phyloP scores from a whole-genome alignment of 2,329 filamentous ascomycete genomes.

The Neurospora crassa region DNA sequence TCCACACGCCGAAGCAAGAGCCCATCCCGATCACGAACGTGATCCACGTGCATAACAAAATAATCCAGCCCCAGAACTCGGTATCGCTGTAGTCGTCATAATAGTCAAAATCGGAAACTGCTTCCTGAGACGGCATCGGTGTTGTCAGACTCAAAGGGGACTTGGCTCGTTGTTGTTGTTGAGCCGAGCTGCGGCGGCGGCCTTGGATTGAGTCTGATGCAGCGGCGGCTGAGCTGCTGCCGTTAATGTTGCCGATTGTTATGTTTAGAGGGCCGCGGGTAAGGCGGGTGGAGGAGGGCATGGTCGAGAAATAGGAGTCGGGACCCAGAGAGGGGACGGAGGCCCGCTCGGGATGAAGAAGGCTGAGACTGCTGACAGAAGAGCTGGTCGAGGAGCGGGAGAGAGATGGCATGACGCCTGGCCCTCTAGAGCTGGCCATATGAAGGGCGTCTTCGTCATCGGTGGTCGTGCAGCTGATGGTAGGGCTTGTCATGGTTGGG shows the following conservation, averaged over 20 bases:
- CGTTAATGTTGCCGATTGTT: neutral
- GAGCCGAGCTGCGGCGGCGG: slow-evolving; percentile 33
- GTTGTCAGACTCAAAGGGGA: slow-evolving; percentile 50
- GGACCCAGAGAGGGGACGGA: slow-evolving; percentile 52
- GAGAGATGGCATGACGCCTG: neutral
- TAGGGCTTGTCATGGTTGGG: slow-evolving; percentile 37
- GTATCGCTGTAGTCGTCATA: slow-evolving; percentile 80
- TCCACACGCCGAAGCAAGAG: slow-evolving; percentile 89
- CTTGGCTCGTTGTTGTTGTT: slow-evolving; percentile 36
- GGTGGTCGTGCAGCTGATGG: slow-evolving; percentile 61
- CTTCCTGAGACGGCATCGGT: slow-evolving; percentile 36
- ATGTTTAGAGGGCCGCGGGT: slow-evolving; percentile 17
- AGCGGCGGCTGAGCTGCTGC: slow-evolving; percentile 19
- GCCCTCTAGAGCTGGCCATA: neutral
- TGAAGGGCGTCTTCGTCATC: slow-evolving; percentile 68
- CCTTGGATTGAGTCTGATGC: slow-evolving; percentile 30
- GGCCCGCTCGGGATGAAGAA: slow-evolving; percentile 28
- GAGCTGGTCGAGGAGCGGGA: slow-evolving; percentile 21
- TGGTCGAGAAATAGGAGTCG: slow-evolving; percentile 4
- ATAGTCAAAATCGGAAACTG: slow-evolving; percentile 8
- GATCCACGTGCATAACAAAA: slow-evolving; percentile 83
- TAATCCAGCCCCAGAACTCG: slow-evolving; percentile 96
- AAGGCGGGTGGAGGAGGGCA: neutral
- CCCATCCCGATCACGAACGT: slow-evolving; percentile 97
- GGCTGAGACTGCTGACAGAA: slow-evolving; percentile 10